phyloP scores from a whole-genome alignment of 2,329 filamentous ascomycete species.

The Thielaviopsis punctulata region DNA sequence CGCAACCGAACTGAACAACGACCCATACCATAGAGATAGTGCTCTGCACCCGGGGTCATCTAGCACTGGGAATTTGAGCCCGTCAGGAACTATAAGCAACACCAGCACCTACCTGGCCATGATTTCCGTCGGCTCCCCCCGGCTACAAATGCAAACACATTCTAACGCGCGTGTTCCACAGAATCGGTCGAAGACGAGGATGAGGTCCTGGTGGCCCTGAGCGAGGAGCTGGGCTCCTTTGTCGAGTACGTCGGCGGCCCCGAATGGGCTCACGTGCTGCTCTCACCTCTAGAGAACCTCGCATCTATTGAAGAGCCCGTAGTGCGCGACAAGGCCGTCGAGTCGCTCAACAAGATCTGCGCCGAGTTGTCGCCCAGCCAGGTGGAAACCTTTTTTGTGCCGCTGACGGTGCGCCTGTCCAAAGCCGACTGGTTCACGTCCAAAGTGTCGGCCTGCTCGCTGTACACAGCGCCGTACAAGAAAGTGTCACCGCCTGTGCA shows the following conservation, averaged over 20 bases:
- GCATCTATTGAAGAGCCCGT: conserved; percentile 97
- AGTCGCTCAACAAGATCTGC: conserved; percentile 99
- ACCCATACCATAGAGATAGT: neutral
- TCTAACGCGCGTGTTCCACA: conserved; percentile 27
- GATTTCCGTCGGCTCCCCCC: too few relatives aligned
- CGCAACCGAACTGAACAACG: conserved; percentile 22
- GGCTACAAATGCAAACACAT: too few relatives aligned
- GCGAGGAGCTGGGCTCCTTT: conserved; percentile 90
- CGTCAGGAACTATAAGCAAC: too few relatives aligned
- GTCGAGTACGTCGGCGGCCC: conserved; percentile 95
- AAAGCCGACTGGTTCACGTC: conserved; percentile 99
- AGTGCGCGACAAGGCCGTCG: conserved; percentile 96
- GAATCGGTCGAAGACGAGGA: conserved; percentile 99
- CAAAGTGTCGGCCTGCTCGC: conserved; percentile 91
- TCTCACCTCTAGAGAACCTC: conserved; percentile 93
- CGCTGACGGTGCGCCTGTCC: conserved; percentile 82
- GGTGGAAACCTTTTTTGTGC: conserved; percentile 94
- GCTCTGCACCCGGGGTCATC: too few relatives aligned
- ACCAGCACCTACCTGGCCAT: too few relatives aligned
- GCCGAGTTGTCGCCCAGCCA: conserved; percentile 76
- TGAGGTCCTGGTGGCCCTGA: conserved; percentile 90
- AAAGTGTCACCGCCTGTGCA: conserved; percentile 79
- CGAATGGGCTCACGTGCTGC: conserved; percentile 84
- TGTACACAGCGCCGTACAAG: conserved; percentile 85
- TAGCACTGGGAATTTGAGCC: too few relatives aligned